phyloP scores from a whole-genome alignment of 441 rosid genomes.

The Dalechampia spathulata region DNA sequence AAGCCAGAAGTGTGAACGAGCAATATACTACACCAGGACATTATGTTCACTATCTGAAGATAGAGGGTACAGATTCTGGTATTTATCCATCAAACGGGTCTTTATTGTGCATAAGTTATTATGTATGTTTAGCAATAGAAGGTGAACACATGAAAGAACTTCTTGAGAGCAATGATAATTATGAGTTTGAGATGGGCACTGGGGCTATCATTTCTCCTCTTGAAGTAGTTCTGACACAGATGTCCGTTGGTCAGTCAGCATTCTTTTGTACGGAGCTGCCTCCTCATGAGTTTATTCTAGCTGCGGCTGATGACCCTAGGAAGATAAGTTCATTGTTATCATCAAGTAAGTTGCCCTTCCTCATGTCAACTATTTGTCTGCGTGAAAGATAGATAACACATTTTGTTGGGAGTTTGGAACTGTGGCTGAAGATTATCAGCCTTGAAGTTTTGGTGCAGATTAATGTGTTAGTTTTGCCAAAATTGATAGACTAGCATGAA shows the following conservation, averaged over 20 bases:
- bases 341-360: conserved; percentile 43
- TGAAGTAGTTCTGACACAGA: conserved; percentile 62
- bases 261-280: conserved; percentile 36
- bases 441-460: background rate
- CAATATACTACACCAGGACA: conserved; percentile 25
- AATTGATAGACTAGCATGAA: background rate
- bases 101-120: conserved; percentile 51
- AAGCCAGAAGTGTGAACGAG: conserved; percentile 14
- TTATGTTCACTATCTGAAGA: conserved; percentile 22
- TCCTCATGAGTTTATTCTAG: conserved; percentile 50
- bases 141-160: conserved; percentile 47
- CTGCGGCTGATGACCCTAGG: conserved; percentile 50
- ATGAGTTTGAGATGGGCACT: conserved; percentile 89
- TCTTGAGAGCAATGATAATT: conserved; percentile 70
- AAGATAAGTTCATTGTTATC: conserved; percentile 36
- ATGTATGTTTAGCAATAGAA: conserved; percentile 43
- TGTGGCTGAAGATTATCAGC: background rate
- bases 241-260: conserved; percentile 87
- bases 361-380: conserved; percentile 6
- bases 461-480: background rate
- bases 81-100: conserved; percentile 50
- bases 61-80: conserved; percentile 61
- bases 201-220: conserved; percentile 56
- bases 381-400: background rate
- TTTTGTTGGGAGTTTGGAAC: background rate